These are phyloP conservation scores for Dianthus caryophyllus DNA, from an alignment of 148 eudicot genomes.

Conservation along the genomic window DNA sequence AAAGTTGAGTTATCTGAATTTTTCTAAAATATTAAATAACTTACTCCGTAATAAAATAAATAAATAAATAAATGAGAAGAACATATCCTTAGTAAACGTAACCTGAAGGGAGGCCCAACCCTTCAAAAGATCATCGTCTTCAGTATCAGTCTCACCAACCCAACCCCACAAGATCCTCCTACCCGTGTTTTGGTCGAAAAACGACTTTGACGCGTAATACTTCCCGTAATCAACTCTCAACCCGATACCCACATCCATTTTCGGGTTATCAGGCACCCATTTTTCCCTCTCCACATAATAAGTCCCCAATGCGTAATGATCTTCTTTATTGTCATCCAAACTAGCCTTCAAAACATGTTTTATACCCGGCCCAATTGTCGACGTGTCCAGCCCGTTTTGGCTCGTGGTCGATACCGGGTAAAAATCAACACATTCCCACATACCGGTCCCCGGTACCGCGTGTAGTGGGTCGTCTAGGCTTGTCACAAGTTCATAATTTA, in stretches of 20 bases:
- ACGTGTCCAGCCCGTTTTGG: slow-evolving; percentile 61
- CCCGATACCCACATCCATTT: slow-evolving; percentile 76
- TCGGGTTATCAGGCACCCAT: slow-evolving; percentile 81
- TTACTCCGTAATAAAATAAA: no score
- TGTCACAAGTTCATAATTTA: slow-evolving; percentile 40
- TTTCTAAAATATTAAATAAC: no score
- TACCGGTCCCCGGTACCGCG: slow-evolving; percentile 70
- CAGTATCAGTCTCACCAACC: slow-evolving; percentile 78
- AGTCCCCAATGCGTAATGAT: slow-evolving; percentile 70
- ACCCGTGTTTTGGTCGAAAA: slow-evolving; percentile 56
- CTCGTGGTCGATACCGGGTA: slow-evolving; percentile 61
- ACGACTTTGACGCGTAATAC: slow-evolving; percentile 86
- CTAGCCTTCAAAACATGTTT: slow-evolving; percentile 83
- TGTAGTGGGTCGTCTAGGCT: slow-evolving; percentile 40
- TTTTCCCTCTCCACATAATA: slow-evolving; percentile 42
- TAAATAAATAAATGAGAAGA: no score
- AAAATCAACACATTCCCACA: slow-evolving; percentile 98
- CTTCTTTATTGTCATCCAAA: slow-evolving; percentile 58
- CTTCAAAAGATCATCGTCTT: slow-evolving; percentile 51
- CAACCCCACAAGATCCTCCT: slow-evolving; percentile 89
- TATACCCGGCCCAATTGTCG: slow-evolving; percentile 51
- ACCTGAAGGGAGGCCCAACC: slow-evolving; percentile 96
- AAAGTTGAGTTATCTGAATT: no score
- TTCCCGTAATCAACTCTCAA: slow-evolving; percentile 71
- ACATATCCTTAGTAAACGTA: no score